Evolutionary conservation across 106 monocot genomes (phyloP).

Genomic region (Gastrodia elata): DNA sequence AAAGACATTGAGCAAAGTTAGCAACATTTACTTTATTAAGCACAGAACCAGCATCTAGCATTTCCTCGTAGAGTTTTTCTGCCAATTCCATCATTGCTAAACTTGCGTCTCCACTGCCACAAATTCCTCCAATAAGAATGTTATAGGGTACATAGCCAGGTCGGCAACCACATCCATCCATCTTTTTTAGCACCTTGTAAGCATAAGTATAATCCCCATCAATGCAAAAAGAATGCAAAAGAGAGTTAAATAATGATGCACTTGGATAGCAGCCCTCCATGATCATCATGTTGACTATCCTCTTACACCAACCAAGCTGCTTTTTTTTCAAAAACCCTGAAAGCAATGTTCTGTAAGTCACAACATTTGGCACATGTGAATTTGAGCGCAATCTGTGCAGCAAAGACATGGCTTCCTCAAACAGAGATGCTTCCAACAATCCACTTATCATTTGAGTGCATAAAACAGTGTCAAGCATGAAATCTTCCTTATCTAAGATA

Average conservation of each 20-base stretch:
- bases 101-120: constrained; percentile 46
- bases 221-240: constrained; percentile 75
- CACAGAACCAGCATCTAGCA: constrained; percentile 69
- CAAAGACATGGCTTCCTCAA: constrained; percentile 86
- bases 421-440: constrained; percentile 82
- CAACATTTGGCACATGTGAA: constrained; percentile 64
- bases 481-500: constrained; percentile 69
- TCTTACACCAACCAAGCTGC: constrained; percentile 97
- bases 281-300: constrained; percentile 81
- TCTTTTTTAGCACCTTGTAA: constrained; percentile 75
- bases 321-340: constrained; percentile 74
- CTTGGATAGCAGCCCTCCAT: constrained; percentile 76
- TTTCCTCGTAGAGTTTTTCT: constrained; percentile 69
- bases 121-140: constrained; percentile 87
- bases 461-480: constrained; percentile 63
- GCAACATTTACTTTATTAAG: constrained; percentile 86
- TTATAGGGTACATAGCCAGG: constrained; percentile 90
- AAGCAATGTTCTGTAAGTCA: constrained; percentile 76
- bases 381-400: constrained; percentile 73
- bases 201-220: constrained; percentile 69
- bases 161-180: constrained; percentile 42
- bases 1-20: constrained; percentile 67
- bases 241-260: constrained; percentile 68
- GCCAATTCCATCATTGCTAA: constrained; percentile 46
- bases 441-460: constrained; percentile 90